These are phyloP conservation scores for Trebouxia sp. DNA, from an alignment of 139 green algal species.

Conservation along the genomic window DNA sequence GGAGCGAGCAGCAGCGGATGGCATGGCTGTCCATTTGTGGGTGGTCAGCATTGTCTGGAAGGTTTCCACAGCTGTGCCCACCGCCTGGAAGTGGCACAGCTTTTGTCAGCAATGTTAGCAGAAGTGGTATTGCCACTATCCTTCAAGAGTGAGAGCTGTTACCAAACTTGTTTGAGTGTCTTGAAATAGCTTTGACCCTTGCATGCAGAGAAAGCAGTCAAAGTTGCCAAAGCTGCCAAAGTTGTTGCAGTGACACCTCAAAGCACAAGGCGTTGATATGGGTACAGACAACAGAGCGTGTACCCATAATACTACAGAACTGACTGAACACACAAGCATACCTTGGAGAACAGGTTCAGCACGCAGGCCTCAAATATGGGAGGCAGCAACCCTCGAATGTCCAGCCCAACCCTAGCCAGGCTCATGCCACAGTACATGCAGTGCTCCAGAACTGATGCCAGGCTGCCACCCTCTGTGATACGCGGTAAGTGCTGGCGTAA, in stretches of 20 bases:
- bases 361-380: conserved; percentile 85
- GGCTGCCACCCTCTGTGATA: conserved; percentile 64
- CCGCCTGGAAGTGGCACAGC: conserved; percentile 28
- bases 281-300: neutral
- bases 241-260: neutral
- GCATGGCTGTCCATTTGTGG: conserved; percentile 88
- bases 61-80: conserved; percentile 53
- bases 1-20: conserved; percentile 39
- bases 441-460: conserved; percentile 92
- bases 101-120: no score
- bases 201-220: neutral
- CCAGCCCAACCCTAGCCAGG: conserved; percentile 90
- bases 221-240: neutral
- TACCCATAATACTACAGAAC: no score
- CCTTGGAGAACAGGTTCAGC: conserved; percentile 66
- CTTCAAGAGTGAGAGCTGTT: no score
- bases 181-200: neutral
- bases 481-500: conserved; percentile 61
- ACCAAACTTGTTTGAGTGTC: no score
- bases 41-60: conserved; percentile 78
- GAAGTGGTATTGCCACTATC: no score
- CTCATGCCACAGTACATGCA: conserved; percentile 94
- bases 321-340: conserved; percentile 31
- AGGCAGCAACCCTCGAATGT: conserved; percentile 87
- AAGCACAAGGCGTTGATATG: neutral